Percentiles rank a stretch among this genome's conserved stretches.
These are phyloP conservation scores for Aspergillus avenaceus DNA, from an alignment of 495 filamentous ascomycete species.

Conservation along the genomic window DNA sequence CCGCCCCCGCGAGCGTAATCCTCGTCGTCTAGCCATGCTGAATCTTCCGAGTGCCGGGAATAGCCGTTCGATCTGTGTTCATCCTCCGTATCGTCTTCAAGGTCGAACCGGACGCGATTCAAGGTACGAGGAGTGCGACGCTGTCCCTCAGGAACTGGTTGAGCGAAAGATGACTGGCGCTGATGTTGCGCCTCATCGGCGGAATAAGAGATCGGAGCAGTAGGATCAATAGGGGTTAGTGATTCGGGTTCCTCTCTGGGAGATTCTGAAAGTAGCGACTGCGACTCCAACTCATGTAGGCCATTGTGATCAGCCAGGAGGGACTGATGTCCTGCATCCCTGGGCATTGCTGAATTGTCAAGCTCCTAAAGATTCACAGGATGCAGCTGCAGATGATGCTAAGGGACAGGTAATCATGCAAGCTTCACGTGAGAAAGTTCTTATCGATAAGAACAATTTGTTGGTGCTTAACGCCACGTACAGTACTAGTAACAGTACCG, in stretches of 20 bases:
- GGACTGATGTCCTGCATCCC: slow-evolving; percentile 34
- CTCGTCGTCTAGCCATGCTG: slow-evolving; percentile 53
- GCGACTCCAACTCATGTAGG: slow-evolving; percentile 24
- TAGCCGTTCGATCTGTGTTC: slow-evolving; percentile 34
- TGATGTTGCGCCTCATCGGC: slow-evolving; percentile 19
- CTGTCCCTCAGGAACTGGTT: slow-evolving; percentile 35
- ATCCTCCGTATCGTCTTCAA: slow-evolving; percentile 42
- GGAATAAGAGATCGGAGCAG: slow-evolving; percentile 12
- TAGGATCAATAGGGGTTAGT: slow-evolving; percentile 19
- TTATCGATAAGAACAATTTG: slow-evolving; percentile 20
- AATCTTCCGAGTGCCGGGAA: slow-evolving; percentile 38
- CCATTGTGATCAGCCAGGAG: slow-evolving; percentile 27
- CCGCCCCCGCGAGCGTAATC: slow-evolving; percentile 41
- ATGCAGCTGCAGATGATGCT: slow-evolving; percentile 8
- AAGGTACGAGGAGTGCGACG: slow-evolving; percentile 70
- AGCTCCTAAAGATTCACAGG: not conserved
- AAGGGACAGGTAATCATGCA: slow-evolving; percentile 16
- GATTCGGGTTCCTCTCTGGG: slow-evolving; percentile 24
- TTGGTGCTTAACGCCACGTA: no score
- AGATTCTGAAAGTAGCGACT: slow-evolving; percentile 23
- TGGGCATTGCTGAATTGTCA: slow-evolving; percentile 39
- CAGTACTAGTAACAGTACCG: no score
- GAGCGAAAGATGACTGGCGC: slow-evolving; percentile 44
- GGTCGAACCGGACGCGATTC: slow-evolving; percentile 84
- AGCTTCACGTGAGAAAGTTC: slow-evolving; percentile 15